Conservation (phyloP, 441 rosid genomes). For the Jatropha podagrica region DNA sequence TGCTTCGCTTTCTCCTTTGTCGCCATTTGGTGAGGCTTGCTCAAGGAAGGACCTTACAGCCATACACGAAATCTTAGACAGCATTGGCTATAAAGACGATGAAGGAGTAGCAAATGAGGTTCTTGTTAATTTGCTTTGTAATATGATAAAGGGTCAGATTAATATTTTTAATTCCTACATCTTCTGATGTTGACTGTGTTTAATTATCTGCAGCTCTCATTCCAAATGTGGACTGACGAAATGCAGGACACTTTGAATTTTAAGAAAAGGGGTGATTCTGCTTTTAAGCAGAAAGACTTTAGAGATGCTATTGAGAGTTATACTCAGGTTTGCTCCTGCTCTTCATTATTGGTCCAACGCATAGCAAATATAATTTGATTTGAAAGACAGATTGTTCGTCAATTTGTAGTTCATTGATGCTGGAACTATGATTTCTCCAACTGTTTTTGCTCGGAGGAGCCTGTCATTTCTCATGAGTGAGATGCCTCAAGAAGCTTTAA, state of each 20-base stretch:
- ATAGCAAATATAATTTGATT: not conserved
- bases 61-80: slow-evolving; percentile 73
- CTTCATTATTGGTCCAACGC: too few relatives aligned
- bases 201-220: slow-evolving; percentile 62
- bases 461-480: slow-evolving; percentile 71
- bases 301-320: slow-evolving; percentile 65
- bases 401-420: slow-evolving; percentile 59
- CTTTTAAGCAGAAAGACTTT: slow-evolving; percentile 77
- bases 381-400: not conserved
- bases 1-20: slow-evolving; percentile 48
- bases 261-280: slow-evolving; percentile 87
- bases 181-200: slow-evolving; percentile 10
- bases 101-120: slow-evolving; percentile 91
- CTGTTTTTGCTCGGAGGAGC: slow-evolving; percentile 77
- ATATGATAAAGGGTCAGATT: slow-evolving; percentile 3
- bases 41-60: slow-evolving; percentile 72
- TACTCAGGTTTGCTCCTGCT: slow-evolving; percentile 54
- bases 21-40: slow-evolving; percentile 90
- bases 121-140: slow-evolving; percentile 17
- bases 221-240: slow-evolving; percentile 99
- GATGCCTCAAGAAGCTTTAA: slow-evolving; percentile 73
- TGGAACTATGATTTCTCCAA: slow-evolving; percentile 75
- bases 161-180: not conserved
- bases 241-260: slow-evolving; percentile 81
- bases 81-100: slow-evolving; percentile 76